Evolutionary conservation across 2,329 filamentous ascomycete genomes (phyloP), one percentile per base, ranked within the genome.

Genomic region (Colletotrichum musicola): DNA sequence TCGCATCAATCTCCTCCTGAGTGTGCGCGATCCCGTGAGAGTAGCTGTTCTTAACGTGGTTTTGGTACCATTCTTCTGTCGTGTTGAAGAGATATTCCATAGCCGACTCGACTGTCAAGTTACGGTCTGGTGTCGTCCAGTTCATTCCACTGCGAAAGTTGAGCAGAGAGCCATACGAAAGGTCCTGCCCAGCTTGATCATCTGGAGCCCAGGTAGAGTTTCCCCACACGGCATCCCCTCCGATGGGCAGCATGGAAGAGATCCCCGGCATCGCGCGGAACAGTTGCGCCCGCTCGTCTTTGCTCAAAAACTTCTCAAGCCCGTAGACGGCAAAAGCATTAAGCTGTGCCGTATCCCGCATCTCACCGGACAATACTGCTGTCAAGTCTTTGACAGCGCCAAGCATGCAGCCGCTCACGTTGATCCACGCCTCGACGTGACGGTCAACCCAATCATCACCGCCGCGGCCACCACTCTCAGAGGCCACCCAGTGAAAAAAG

Each of bases 211-310:
- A 94, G 6, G 90, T 91, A 35, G 88, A 79, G 75, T 97, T 95
- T 16, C 96, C 96, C 96, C 96, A 99, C n/a, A 99, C 90, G 0
- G 92, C 92, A 67, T 97, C 90, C 25, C 96, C 96, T 40, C 96
- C 96, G 51, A 98, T 93, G 6, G 96, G 96, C 1, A 99, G 86
- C 96, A 99, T 99, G 55, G 93, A 96, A 6, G 93, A 97, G 69
- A 98, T 93, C 6, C 96, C 96, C 0, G 96, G 96, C 95, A 99
- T 98, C 51, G 94, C 93, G 60, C 96, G 90, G 83, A 99, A 97
- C 50, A 99, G 91, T 76, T 98, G 94, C 0, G 93, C 94, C 60
- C 96, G 89, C 78, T 99, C 96, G 72, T 95, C 91, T 74, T 92
- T 93, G 74, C 91, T 95, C 54, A 99, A 84, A 78, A 99, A 99